These are phyloP conservation scores for Macaranga tanarius DNA, from an alignment of 441 rosid genomes.

Conservation along the genomic window DNA sequence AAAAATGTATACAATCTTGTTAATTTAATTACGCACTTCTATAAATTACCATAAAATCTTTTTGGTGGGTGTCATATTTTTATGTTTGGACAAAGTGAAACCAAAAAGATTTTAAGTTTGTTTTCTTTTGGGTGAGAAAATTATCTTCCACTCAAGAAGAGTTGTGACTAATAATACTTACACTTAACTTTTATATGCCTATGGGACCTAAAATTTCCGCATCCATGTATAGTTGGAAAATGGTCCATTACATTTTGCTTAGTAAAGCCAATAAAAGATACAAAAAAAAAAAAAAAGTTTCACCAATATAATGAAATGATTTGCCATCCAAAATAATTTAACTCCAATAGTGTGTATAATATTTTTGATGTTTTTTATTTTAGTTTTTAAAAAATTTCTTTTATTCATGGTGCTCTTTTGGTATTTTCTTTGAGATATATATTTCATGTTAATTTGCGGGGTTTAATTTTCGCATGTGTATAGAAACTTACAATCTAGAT, in stretches of 20 bases:
- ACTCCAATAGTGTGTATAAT: too few species aligned
- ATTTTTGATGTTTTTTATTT: too few species aligned
- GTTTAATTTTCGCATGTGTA: too few species aligned
- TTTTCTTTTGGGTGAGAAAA: background rate
- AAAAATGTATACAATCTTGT: too few species aligned
- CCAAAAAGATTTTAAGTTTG: background rate
- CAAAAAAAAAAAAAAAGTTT: background rate
- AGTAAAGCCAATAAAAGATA: background rate
- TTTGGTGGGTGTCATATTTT: background rate
- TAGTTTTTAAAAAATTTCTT: too few species aligned
- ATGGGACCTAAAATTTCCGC: background rate
- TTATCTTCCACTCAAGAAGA: constrained; percentile 10
- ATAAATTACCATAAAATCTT: background rate
- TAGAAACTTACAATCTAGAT: too few species aligned
- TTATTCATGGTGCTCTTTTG: too few species aligned
- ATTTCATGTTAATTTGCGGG: too few species aligned
- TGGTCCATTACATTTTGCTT: background rate
- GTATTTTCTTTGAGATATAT: too few species aligned
- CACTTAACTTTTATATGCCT: background rate
- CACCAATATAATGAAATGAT: too few species aligned
- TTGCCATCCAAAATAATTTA: too few species aligned
- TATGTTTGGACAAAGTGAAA: background rate
- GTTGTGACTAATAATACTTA: background rate
- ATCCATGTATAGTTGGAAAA: background rate
- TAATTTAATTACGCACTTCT: background rate